Evolutionary conservation across 192 early-diverging fungal genomes (phyloP), one percentile per base, ranked within the genome.

Genomic region (Umbelopsis ramanniana): DNA sequence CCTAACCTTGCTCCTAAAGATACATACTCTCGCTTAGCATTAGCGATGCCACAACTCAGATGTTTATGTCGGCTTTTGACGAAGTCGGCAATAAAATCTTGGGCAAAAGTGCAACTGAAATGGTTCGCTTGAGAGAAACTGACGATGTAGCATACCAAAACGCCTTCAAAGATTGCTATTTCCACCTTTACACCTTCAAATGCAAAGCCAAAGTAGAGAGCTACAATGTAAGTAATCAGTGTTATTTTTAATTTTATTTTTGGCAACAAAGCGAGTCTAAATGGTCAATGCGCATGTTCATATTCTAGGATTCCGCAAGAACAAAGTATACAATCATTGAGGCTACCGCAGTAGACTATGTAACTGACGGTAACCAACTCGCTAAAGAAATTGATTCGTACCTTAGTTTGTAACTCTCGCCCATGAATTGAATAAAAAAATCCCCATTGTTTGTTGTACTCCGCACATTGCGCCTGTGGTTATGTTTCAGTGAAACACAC

Each of bases 51-150:
- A 92, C 93, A 1, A 93, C 92, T 33, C 88, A 93, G 72, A 75
- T 83, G 35, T 98, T 92, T 92, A 70, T 97, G 40, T 85, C 87
- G 68, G 89, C 86, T 17, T 99, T 99, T 77, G 94, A 98, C 78
- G 98, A 98, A 3, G 67, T 84, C 0, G 97, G 88, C 46, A 74
- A 80, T 55, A 12, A 68, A 29, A 69, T 99, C 46, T 70, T 98
- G 4, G 93, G 93, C 12, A 81, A 76, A 23, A 68, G 82, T 52
- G 97, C 96, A 4, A 85, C 83, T 40, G 91, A 95, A 14, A 73
- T 97, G 82, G 66, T 81, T 6, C 48, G 72, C n/a, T 66, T 93
- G n/a, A 85, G 87, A 79, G 84, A 74, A n/a, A 69, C 19, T 23
- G 33, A 81, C 37, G 21, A 47, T 14, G 24, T 29, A 35, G 72